phyloP scores from a whole-genome alignment of 2,329 filamentous ascomycete species.

The Fusarium nodosum region DNA sequence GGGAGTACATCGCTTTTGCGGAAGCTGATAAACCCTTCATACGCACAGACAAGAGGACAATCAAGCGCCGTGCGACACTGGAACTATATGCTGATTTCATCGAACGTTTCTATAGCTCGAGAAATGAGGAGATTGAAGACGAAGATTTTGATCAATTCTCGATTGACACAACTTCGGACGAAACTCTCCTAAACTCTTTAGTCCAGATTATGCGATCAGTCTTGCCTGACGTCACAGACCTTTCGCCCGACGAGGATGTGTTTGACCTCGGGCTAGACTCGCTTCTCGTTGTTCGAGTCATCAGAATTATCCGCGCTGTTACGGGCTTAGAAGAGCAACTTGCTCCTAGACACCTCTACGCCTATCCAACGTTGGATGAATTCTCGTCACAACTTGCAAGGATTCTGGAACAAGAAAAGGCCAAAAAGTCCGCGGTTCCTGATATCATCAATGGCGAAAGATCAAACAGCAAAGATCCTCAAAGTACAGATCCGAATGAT shows the following conservation, averaged over 20 bases:
- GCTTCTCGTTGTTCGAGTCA: constrained; percentile 9
- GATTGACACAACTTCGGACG: background rate
- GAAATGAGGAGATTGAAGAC: constrained; percentile 5
- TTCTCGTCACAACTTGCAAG: constrained; percentile 7
- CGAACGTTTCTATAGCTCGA: constrained; percentile 9
- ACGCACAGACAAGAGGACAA: constrained; percentile 13
- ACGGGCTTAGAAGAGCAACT: constrained; percentile 13
- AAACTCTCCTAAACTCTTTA: background rate
- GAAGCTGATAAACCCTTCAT: constrained; percentile 9
- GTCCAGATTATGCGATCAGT: constrained; percentile 1
- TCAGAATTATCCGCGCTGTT: constrained; percentile 10
- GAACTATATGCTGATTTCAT: constrained; percentile 11
- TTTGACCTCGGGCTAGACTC: constrained; percentile 14
- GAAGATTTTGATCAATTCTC: constrained; percentile 13
- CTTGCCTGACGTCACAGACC: background rate
- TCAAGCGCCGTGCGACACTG: constrained; percentile 15
- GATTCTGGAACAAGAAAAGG: background rate
- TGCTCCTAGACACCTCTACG: constrained; percentile 11
- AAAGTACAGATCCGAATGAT: accelerated
- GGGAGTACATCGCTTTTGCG: constrained; percentile 7
- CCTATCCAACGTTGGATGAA: background rate
- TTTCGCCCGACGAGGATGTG: background rate
- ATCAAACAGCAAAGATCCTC: accelerated
- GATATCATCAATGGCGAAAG: accelerated
- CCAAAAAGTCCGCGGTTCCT: accelerated